Base-by-base conservation (phyloP, 2,329 filamentous ascomycete genomes). In the Fusarium annulatum region DNA sequence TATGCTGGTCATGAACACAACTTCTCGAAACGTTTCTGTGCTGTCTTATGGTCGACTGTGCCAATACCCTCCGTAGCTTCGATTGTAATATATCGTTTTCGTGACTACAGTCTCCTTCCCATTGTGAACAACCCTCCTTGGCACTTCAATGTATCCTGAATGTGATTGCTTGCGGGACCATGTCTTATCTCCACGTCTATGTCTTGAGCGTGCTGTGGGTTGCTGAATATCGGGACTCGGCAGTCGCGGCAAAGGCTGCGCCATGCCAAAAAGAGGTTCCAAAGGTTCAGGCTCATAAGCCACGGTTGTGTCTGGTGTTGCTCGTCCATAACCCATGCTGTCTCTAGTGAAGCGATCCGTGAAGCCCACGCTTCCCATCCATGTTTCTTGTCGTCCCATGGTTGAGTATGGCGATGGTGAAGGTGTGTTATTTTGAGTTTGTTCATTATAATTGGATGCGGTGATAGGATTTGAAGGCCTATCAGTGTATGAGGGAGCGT, bases 301-400 rank as follows among this genome's bases (percentile, higher is more conserved):
- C 4, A 21, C 18, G 2, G 14, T 4, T 1, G 15, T 9, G 11
- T 42, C 18, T 42, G 42, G 48, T 3, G 21, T n/a, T 26, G 18
- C 6, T 16, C 14, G 30, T 2, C 53, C 51, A 28, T 76, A 45
- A 3, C 74, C 63, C 61, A 77, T 66, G 3, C 36, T 49, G 19
- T 34, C 38, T 38, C 60, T 58, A 8, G 53, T 53, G n/a, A 77
- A 77, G 23, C 56, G 39, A 21, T 56, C 8, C 18, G 76, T 57
- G 23, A 68, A 77, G 3, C 76, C 76, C 2, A 59, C 48, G 9
- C 76, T 70, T 14, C 74, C 76, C 74, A 78, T 75, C 66, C 72
- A 76, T 1, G 34, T 21, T 5, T 65, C n/a, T 9, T 58, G 30
- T 9, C 56, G n/a, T 16, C 52, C 26, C 3, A 21, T 39, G 2